Percentiles rank a stretch among this genome's conserved stretches.
Evolutionary conservation across 306 rosid genomes (phyloP).

Genomic region (Vigna trinervia): DNA sequence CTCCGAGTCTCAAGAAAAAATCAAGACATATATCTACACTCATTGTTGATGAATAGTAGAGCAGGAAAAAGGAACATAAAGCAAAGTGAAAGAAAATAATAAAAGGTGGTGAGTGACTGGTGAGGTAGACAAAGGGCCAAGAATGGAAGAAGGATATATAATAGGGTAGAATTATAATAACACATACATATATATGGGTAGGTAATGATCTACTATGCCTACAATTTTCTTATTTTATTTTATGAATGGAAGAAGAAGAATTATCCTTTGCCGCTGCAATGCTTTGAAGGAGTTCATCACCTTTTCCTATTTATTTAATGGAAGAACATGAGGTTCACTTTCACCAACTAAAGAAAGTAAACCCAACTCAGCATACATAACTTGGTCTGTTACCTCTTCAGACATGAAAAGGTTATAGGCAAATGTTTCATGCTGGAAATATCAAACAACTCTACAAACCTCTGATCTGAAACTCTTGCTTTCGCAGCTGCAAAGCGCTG

Average conservation of each 20-base stretch:
- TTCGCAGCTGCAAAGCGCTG: conserved; percentile 96
- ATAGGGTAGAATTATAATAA: background rate
- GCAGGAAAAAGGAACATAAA: conserved; percentile 42
- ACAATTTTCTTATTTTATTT: conserved; percentile 40
- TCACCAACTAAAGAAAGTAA: conserved; percentile 48
- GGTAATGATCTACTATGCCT: conserved; percentile 26
- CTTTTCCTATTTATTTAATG: conserved; percentile 58
- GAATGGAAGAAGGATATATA: background rate
- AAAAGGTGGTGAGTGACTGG: background rate
- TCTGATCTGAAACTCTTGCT: conserved; percentile 95
- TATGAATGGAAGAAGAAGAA: conserved; percentile 46
- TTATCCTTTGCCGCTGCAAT: conserved; percentile 58
- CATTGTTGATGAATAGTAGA: conserved; percentile 45
- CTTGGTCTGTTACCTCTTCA: conserved; percentile 57
- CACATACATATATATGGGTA: conserved; percentile 29
- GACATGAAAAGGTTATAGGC: conserved; percentile 73
- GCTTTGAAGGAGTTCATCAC: conserved; percentile 65
- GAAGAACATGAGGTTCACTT: conserved; percentile 49
- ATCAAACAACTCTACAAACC: conserved; percentile 93
- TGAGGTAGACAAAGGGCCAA: conserved; percentile 30
- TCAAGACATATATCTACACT: conserved; percentile 50
- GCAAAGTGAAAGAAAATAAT: background rate
- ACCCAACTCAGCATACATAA: conserved; percentile 41
- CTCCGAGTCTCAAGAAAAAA: conserved; percentile 47
- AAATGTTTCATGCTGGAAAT: conserved; percentile 78